A percentile compares a stretch with the other conserved stretches of the same genome.
phyloP scores from a whole-genome alignment of 176 grass and related monocot genomes.

The Elymus sibiricus region DNA sequence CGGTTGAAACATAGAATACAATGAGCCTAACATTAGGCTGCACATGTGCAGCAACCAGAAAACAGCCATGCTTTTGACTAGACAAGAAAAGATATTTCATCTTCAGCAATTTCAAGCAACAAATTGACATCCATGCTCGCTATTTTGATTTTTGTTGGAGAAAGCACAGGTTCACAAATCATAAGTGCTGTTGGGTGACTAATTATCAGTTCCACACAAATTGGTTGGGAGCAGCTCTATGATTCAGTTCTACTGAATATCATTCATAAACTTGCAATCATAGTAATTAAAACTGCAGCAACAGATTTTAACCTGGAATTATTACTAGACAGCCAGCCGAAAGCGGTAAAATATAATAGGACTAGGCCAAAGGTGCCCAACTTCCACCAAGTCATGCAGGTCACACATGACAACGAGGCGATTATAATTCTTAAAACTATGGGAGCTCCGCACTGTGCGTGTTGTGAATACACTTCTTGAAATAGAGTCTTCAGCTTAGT shows the following conservation, averaged over 20 bases:
- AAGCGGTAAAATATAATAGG: neutral
- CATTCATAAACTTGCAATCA: neutral
- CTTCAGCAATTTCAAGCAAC: constrained; percentile 64
- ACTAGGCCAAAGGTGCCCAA: neutral
- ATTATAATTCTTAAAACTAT: neutral
- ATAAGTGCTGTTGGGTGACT: neutral
- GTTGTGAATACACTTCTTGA: neutral
- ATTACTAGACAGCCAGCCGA: neutral
- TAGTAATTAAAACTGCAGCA: neutral
- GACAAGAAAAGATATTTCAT: constrained; percentile 87
- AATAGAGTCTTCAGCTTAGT: neutral
- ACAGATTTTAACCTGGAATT: neutral
- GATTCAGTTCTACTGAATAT: neutral
- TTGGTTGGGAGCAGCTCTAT: neutral
- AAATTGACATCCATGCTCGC: neutral
- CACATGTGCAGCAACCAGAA: constrained; percentile 38
- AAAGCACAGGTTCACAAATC: neutral
- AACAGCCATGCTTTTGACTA: constrained; percentile 52
- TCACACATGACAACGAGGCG: neutral
- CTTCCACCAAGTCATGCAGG: neutral
- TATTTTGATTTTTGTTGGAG: neutral
- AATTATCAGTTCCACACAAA: neutral
- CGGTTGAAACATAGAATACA: too few species aligned
- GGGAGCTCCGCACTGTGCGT: neutral
- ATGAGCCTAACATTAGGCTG: too few species aligned